Evolutionary conservation across 768 basidiomycete species (phyloP).

Genomic region (Stropharia rugosoannulata): DNA sequence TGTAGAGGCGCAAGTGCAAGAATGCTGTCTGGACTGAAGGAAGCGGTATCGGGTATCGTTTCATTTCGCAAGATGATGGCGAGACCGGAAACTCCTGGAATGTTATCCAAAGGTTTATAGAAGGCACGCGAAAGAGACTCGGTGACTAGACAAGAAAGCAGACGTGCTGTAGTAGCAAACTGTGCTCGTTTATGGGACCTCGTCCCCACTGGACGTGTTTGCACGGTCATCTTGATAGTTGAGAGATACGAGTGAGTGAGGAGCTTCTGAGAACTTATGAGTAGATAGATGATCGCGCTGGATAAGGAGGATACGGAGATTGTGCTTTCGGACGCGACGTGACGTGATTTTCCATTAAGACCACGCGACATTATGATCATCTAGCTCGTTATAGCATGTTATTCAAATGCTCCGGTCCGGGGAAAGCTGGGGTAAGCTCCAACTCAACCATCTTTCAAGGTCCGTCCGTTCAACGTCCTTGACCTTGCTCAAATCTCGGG

Average conservation of each 20-base stretch:
- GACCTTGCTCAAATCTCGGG: background rate
- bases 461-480: background rate
- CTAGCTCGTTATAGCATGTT: slow-evolving; percentile 17
- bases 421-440: background rate
- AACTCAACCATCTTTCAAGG: background rate
- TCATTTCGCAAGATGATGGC: slow-evolving; percentile 37
- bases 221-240: background rate
- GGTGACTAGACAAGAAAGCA: slow-evolving; percentile 58
- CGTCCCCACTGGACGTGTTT: background rate
- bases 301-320: background rate
- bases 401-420: slow-evolving; percentile 3
- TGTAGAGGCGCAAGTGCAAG: slow-evolving; percentile 48
- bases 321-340: background rate
- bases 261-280: background rate
- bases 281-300: background rate
- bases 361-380: slow-evolving; percentile 1
- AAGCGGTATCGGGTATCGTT: slow-evolving; percentile 21
- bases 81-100: slow-evolving; percentile 34
- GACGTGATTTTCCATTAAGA: background rate
- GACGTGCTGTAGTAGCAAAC: slow-evolving; percentile 47
- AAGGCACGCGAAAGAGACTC: slow-evolving; percentile 51
- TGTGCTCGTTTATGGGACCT: slow-evolving; percentile 35
- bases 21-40: slow-evolving; percentile 34
- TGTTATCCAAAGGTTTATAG: slow-evolving; percentile 37
- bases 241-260: background rate